Conservation (phyloP, 2,329 filamentous ascomycete genomes). For the Sclerotiophoma versabilis region DNA sequence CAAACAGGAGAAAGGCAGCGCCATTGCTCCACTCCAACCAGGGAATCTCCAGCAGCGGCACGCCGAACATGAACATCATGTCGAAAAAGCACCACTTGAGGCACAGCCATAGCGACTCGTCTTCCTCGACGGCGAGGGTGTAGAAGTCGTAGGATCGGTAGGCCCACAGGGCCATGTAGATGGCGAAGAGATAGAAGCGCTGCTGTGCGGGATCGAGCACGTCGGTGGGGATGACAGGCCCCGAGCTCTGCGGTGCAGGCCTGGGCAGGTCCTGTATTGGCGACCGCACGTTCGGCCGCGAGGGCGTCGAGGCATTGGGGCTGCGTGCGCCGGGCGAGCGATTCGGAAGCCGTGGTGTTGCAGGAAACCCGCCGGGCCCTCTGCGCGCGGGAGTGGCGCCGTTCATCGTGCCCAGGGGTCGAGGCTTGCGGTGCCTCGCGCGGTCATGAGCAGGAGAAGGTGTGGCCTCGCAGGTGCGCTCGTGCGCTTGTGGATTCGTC, state of each 20-base stretch:
- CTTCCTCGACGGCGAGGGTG: conserved; percentile 77
- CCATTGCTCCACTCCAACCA: conserved; percentile 92
- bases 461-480: conserved; percentile 1
- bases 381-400: conserved; percentile 73
- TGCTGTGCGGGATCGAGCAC: conserved; percentile 91
- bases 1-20: conserved; percentile 73
- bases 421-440: conserved; percentile 3
- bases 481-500: neutral
- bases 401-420: conserved; percentile 71
- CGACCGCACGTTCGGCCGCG: conserved; percentile 45
- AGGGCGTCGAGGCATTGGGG: conserved; percentile 30
- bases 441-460: neutral
- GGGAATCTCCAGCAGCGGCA: conserved; percentile 88
- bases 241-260: conserved; percentile 32
- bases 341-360: conserved; percentile 68
- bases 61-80: conserved; percentile 81
- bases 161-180: conserved; percentile 77
- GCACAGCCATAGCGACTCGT: conserved; percentile 88
- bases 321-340: conserved; percentile 37
- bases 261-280: conserved; percentile 45
- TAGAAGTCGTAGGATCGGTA: conserved; percentile 91
- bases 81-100: conserved; percentile 94
- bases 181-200: conserved; percentile 81
- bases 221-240: conserved; percentile 79
- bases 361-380: conserved; percentile 77